These are phyloP conservation scores for Hypericum perforatum DNA, from an alignment of 345 rosid species.

Conservation along the genomic window DNA sequence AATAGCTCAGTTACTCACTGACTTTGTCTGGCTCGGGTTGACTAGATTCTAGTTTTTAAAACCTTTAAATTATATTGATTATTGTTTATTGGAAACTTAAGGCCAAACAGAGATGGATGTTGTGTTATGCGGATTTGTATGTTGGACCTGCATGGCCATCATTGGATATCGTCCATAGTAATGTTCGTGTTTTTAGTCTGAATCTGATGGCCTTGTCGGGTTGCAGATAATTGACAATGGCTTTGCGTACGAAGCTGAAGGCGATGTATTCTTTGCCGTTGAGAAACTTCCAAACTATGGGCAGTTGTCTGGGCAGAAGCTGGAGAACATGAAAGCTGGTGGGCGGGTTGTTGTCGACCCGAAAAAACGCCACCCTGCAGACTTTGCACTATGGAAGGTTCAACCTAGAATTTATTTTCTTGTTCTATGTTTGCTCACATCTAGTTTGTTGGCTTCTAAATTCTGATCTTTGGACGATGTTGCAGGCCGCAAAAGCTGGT, in stretches of 20 bases:
- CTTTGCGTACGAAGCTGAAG: constrained; percentile 59
- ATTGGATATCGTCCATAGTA: not conserved
- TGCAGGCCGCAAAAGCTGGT: constrained; percentile 83
- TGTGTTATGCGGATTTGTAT: too few relatives aligned
- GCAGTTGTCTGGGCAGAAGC: constrained; percentile 53
- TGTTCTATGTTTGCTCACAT: too few relatives aligned
- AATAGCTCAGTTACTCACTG: too few relatives aligned
- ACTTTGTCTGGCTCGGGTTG: too few relatives aligned
- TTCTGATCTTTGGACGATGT: not conserved
- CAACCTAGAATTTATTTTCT: not conserved
- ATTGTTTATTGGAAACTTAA: too few relatives aligned
- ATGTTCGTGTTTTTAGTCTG: not conserved
- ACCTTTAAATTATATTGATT: too few relatives aligned
- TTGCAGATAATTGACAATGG: constrained; percentile 71
- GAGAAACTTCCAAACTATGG: constrained; percentile 73
- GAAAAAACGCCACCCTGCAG: constrained; percentile 76
- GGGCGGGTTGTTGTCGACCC: constrained; percentile 79
- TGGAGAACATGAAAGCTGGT: constrained; percentile 73
- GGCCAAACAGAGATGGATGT: too few relatives aligned
- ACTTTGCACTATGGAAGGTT: constrained; percentile 95
- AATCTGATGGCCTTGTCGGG: constrained; percentile 1
- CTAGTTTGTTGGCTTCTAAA: too few relatives aligned
- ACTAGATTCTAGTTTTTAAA: too few relatives aligned
- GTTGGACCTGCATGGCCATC: not conserved
- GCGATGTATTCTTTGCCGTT: constrained; percentile 79